phyloP scores from a whole-genome alignment of 164 flowering plant species.

The Vitis vinifera region ASM3070453v1 NC_081805.1:25741001-25741500 shows the following conservation, averaged over 20 bases:
- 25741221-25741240: no score
- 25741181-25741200: no score
- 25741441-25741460: conserved; percentile 76
- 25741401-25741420: conserved; percentile 96
- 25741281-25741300: background rate
- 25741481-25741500: conserved; percentile 81
- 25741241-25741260: no score
- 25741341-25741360: background rate
- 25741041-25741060: conserved; percentile 99
- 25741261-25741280: no score
- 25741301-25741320: background rate
- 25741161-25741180: no score
- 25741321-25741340: background rate
- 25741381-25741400: conserved; percentile 85
- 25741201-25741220: no score
- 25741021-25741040: conserved; percentile 97
- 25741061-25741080: conserved; percentile 88
- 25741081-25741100: background rate
- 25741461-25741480: conserved; percentile 73
- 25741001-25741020: conserved; percentile 96
- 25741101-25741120: background rate
- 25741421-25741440: conserved; percentile 77
- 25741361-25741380: background rate
- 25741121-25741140: background rate
- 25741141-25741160: no score